Conservation (phyloP, 306 rosid genomes). For the Rosa chinensis region DNA sequence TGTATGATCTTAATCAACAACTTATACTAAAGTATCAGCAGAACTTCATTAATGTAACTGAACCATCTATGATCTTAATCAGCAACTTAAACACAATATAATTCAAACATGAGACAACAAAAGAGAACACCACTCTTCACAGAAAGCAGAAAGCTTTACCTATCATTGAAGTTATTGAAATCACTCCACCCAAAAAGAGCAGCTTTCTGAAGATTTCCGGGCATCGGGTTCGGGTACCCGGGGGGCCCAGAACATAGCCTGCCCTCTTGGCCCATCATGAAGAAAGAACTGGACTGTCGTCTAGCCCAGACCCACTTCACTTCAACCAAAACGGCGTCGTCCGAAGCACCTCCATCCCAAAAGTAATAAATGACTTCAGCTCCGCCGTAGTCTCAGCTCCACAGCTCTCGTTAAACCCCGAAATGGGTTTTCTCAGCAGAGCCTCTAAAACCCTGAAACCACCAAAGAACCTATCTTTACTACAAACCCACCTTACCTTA, state of each 20-base stretch:
- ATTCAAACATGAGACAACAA: not conserved
- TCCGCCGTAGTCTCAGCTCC: conserved; percentile 4
- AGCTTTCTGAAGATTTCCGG: no score
- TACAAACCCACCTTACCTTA: conserved; percentile 15
- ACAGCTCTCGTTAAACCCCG: conserved; percentile 42
- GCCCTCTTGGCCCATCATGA: not conserved
- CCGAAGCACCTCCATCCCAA: not conserved
- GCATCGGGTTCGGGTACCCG: no score
- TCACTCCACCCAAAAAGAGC: no score
- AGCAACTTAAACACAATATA: not conserved
- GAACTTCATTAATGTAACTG: not conserved
- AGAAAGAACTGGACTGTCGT: no score
- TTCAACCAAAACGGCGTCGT: not conserved
- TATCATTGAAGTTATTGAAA: no score
- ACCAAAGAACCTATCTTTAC: conserved; percentile 31
- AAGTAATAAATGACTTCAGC: not conserved
- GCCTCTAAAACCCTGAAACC: conserved; percentile 53
- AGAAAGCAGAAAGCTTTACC: no score
- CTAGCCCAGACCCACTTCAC: not conserved
- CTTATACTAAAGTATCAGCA: not conserved
- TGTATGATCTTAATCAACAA: not conserved
- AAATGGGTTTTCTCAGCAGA: conserved; percentile 73
- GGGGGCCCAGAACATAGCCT: no score
- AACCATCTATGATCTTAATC: not conserved
- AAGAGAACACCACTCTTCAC: not conserved